Conservation (phyloP, 805 yeast genomes). For the Kluyveromyces dobzhanskii region DNA sequence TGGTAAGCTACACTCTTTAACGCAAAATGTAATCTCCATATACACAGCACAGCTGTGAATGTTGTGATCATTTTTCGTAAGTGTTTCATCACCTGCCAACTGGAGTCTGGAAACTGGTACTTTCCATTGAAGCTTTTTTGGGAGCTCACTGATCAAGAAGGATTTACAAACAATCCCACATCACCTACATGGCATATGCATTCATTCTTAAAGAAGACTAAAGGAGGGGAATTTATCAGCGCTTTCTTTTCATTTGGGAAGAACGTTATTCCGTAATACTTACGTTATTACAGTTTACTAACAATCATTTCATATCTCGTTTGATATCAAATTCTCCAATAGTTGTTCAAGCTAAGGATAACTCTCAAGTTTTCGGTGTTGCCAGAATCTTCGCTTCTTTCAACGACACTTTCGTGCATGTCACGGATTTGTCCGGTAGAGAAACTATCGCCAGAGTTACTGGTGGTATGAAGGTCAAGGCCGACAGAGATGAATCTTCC, state of each 20-base stretch:
- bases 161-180: background rate
- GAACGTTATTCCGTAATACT: no score
- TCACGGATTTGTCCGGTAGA: slow-evolving; percentile 98
- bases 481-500: slow-evolving; percentile 99
- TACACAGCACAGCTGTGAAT: no score
- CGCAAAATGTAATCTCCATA: no score
- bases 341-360: slow-evolving; percentile 74
- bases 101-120: no score
- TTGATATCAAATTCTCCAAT: slow-evolving; percentile 23
- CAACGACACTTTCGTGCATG: slow-evolving; percentile 99
- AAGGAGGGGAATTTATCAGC: background rate
- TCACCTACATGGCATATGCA: background rate
- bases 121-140: no score
- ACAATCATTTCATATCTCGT: slow-evolving; percentile 4
- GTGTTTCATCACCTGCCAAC: no score
- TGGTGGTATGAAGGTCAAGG: slow-evolving; percentile 99
- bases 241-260: background rate
- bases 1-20: no score
- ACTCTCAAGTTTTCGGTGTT: slow-evolving; percentile 99
- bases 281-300: slow-evolving; percentile 8
- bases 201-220: slow-evolving; percentile 1
- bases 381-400: slow-evolving; percentile 99
- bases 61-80: no score
- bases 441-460: slow-evolving; percentile 99
- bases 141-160: no score